Evolutionary conservation across 345 rosid genomes (phyloP), one percentile per base, ranked within the genome.

Genomic region (Pugionium cornutum): DNA sequence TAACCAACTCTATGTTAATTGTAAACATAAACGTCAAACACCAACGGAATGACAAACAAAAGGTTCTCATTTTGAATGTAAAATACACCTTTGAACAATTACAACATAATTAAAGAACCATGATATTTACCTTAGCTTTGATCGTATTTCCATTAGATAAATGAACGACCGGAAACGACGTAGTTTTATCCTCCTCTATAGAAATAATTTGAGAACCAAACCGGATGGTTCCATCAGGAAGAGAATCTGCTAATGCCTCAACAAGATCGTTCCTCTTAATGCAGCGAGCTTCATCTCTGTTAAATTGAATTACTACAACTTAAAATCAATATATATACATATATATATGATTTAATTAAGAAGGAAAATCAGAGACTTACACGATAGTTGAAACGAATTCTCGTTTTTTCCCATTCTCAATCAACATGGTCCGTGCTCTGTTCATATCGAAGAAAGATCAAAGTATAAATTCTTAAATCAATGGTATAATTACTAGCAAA

Each of bases 241-340:
- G 67, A 52, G 67, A 71, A 56, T 75, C 67, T 5, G 78, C 75
- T 65, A 75, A 64, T 4, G 75, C 70, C 29, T 63, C 60, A 27
- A 75, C 74, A 32, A 75, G 75, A 69, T 75, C 78, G 41, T 68
- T 75, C 47, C 78, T 63, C 58, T 5, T 45, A 5, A 75, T 1
- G 64, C 78, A 75, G 26, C 75, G 78, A 49, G 66, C 62, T 44
- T 75, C 78, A 1, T 59, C 72, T 44, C 75, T 75, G 62, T 69
- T 62, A 25, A 2, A 60, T 53, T 46, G 6, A 48, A 53, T 9
- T 2, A 62, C 34, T 36, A 32, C 2, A 36, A n/a, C 48, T 6
- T n/a, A 0, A 4, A 35, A 10, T n/a, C 26, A 40, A 7, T 35
- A 32, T n/a, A n/a, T n/a, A n/a, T n/a, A n/a, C n/a, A n/a, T 9